Evolutionary conservation across 2,329 filamentous ascomycete species (phyloP).

Genomic region (Fusarium secorum): DNA sequence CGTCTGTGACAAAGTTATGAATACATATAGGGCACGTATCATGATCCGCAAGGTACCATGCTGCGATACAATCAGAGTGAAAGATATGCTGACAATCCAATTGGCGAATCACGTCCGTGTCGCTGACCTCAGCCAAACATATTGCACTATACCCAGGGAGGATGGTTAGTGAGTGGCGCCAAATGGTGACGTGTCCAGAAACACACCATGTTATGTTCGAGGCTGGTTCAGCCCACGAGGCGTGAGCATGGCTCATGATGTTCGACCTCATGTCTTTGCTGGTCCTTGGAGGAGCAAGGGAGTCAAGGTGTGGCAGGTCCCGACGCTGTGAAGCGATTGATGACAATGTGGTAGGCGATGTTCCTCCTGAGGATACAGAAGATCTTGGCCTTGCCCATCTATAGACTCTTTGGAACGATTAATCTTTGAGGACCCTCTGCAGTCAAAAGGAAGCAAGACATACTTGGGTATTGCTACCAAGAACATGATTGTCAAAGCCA

Average conservation of each 20-base stretch:
- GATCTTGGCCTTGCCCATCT: not conserved
- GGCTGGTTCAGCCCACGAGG: not conserved
- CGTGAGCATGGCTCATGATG: not conserved
- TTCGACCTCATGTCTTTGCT: not conserved
- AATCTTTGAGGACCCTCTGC: not conserved
- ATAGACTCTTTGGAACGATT: not conserved
- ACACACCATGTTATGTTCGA: not conserved
- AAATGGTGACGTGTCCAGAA: too few relatives aligned
- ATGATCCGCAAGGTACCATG: not conserved
- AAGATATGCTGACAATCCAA: not conserved
- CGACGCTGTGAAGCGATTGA: not conserved
- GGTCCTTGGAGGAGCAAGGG: not conserved
- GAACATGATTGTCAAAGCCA: not conserved
- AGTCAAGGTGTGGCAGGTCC: not conserved
- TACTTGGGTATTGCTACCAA: not conserved
- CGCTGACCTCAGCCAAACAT: not conserved
- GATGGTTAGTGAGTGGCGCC: not conserved
- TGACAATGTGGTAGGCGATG: not conserved
- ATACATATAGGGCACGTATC: not conserved
- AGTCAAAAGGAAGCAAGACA: not conserved
- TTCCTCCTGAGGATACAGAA: not conserved
- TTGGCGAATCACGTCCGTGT: not conserved
- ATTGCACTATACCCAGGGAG: not conserved
- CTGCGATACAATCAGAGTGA: not conserved
- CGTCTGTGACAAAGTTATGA: not conserved